Evolutionary conservation across 371 early-diverging fungal species (phyloP).

Genomic region (Amoeboradix gromovi): DNA sequence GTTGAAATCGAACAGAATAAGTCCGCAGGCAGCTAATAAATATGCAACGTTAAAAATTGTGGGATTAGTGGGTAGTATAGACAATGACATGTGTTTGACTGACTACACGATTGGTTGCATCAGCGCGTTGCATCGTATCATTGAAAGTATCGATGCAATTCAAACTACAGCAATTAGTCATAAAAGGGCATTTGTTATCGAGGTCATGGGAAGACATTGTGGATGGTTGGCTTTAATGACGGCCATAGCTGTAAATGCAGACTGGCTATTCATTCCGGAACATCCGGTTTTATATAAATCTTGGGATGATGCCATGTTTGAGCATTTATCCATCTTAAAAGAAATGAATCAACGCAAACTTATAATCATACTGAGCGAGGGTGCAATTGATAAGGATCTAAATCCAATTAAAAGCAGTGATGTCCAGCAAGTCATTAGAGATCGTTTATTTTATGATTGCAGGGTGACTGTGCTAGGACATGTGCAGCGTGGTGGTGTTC

Average conservation of each 20-base stretch:
- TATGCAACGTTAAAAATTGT: constrained; percentile 54
- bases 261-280: constrained; percentile 94
- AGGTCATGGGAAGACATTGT: constrained; percentile 98
- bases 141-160: constrained; percentile 82
- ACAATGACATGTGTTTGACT: constrained; percentile 73
- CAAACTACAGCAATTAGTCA: constrained; percentile 82
- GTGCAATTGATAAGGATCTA: constrained; percentile 68
- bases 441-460: constrained; percentile 57
- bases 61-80: constrained; percentile 63
- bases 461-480: constrained; percentile 88
- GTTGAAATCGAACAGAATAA: constrained; percentile 20
- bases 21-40: constrained; percentile 20
- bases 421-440: constrained; percentile 45
- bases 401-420: constrained; percentile 62
- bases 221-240: constrained; percentile 98
- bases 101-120: constrained; percentile 91
- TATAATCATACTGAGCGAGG: constrained; percentile 88
- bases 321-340: constrained; percentile 8
- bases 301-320: no score
- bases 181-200: constrained; percentile 89
- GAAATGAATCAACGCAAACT: constrained; percentile 57
- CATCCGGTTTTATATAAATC: no score
- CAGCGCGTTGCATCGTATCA: constrained; percentile 82
- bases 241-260: constrained; percentile 74
- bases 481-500: constrained; percentile 91